Base-by-base conservation (phyloP, 2,329 filamentous ascomycete genomes). In the Cercospora sp. region DNA sequence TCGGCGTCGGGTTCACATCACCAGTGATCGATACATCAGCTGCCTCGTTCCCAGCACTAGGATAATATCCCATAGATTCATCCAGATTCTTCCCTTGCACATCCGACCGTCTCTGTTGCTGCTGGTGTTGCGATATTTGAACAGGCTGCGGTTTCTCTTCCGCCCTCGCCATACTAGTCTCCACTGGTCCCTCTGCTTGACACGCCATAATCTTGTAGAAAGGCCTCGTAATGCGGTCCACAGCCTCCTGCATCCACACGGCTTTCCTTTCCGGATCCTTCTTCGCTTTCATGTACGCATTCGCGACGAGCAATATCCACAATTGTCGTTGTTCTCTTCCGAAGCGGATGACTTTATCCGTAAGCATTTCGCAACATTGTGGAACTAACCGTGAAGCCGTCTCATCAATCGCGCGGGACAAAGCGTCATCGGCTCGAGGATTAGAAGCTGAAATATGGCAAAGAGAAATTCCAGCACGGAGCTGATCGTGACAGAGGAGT, bases 131-230 rank as follows among this genome's bases (percentile, higher is more conserved):
- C 53, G 39, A 53, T 63, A 51, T 59, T 4, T 39, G 60, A 16
- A 53, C 60, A 63, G 39, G 20, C n/a, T 42, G 60, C 42, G 60
- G 18, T 42, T 5, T 42, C 5, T 42, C 36, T 13, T 42, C 36
- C 36, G 5, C 6, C 7, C 36, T n/a, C 36, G 2, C 36, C 7
- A 6, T 26, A 26, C 23, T 26, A 26, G 20, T 51, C 20, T 51
- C 45, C n/a, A 39, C 36, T 0, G 68, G 64, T 18, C 55, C 67
- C 33, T 74, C 71, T 57, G 74, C 73, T 42, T 77, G 75, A 62
- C 73, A 75, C 13, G 75, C 74, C 74, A 76, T 75, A 45, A 76
- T 76, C 61, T 76, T 77, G 63, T 77, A 74, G 36, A 74, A 77
- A 2, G 72, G 72, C n/a, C 70, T 59, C 1, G 72, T 72, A 55